Evolutionary conservation across 208 protist genomes (phyloP), one percentile per base, ranked within the genome.

Genomic region (Wallacemonas sp.): DNA sequence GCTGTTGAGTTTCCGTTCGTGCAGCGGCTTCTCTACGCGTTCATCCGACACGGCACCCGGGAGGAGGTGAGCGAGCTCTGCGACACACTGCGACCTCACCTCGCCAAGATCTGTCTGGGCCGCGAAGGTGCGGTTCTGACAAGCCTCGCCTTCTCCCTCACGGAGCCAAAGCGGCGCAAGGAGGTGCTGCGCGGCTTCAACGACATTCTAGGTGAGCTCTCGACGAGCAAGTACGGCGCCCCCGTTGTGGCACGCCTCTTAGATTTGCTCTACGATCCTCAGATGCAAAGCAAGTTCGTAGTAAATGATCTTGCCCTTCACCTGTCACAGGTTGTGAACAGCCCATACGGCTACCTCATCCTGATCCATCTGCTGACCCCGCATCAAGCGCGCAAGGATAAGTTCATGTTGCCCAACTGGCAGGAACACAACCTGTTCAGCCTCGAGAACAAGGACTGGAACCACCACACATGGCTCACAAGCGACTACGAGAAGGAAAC

Each of bases 11-110:
- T 77, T 56, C 85, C 91, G 2, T 93, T 96, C 64, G 91, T 93
- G 46, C 91, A 96, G 79, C 80, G 87, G 2, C 69, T 96, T 31
- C 76, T 90, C n/a, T 71, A 77, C 41, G 82, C 81, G 33, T 94
- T 80, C 65, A 59, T 96, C 14, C 44, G 65, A 19, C 67, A 71
- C 66, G 91, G 91, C 30, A 86, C 73, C 3, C 77, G 81, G 8
- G 83, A 94, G 58, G 91, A 96, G 72, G 86, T 96, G 56, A 88
- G 69, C 31, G 91, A 96, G 72, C 65, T 96, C 33, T 96, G 88
- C 62, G 87, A 88, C 64, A 93, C 91, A 15, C 64, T 96, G 19
- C 78, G 86, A 14, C 88, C 88, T 1, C 75, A 91, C 60, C 67
- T 93, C n/a, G 80, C 82, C 12, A 46, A 77, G 33, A 81, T 96